Base-by-base conservation (phyloP, 208 protist genomes). In the Leptomonas seymouri region DNA sequence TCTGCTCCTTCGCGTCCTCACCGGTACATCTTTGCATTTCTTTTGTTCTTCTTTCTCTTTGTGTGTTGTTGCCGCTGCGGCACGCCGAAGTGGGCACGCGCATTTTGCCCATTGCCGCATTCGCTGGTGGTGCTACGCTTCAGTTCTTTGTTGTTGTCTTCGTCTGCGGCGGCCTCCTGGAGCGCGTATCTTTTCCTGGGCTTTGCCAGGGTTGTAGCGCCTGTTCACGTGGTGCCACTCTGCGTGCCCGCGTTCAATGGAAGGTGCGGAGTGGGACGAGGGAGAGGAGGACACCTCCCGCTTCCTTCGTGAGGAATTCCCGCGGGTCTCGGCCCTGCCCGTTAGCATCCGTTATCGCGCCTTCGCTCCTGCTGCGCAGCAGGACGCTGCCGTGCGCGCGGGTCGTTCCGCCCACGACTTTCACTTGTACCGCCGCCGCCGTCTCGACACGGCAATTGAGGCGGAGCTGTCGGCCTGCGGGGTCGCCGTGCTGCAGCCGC, bases 331-430 rank as follows among this genome's bases (percentile, higher is more conserved):
- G 15, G 57, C 46, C 3, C 58, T 80, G 34, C 75, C 75, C 8
- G 70, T 70, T 16, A 66, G 48, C 30, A 58, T 80, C 28, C 75
- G 75, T 28, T 80, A 72, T 21, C 75, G 75, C 48, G 36, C 64
- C 18, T 80, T 80, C 65, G 55, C 58, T 36, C 58, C 50, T 3
- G 60, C 75, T 11, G 16, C 68, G 57, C 68, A 68, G 57, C 68
- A 68, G 27, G 57, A 67, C 51, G 64, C 45, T 16, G 46, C 23
- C 48, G 63, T 80, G 21, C 67, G 68, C 15, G 63, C 64, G 42
- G 70, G 57, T 12, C 68, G 75, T n/a, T 61, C 56, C 48, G 63
- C 53, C 8, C 48, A 66, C 50, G 75, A 80, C 68, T 80, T 74
- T 21, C 67, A 67, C 42, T 41, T 74, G 15, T 45, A 84, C 69